phyloP scores from a whole-genome alignment of 495 filamentous ascomycete genomes.

The Darksidea phi region DNA sequence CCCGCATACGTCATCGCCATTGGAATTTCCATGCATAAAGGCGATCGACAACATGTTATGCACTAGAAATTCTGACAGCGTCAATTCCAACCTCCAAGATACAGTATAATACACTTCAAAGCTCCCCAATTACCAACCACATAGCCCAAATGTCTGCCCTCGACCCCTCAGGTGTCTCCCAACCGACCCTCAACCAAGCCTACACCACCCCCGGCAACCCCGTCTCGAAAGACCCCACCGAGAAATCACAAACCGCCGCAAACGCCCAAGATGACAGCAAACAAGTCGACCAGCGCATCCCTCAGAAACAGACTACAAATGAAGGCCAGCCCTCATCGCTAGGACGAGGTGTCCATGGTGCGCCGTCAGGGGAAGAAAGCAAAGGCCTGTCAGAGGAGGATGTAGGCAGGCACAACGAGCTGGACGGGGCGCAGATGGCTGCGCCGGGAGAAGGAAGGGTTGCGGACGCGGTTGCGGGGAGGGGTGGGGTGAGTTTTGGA shows the following conservation, averaged over 20 bases:
- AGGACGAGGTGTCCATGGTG: constrained; percentile 42
- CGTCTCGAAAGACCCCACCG: constrained; percentile 41
- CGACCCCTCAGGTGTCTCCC: constrained; percentile 33
- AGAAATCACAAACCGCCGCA: constrained; percentile 25
- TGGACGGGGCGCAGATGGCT: constrained; percentile 45
- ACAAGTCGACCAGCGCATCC: constrained; percentile 37
- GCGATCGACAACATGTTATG: neutral
- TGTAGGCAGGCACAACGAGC: constrained; percentile 42
- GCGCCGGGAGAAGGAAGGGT: constrained; percentile 43
- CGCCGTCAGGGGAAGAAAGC: constrained; percentile 40
- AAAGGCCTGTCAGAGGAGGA: constrained; percentile 38
- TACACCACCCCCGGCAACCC: constrained; percentile 45
- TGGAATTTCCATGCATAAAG: constrained; percentile 13
- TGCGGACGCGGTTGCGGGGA: constrained; percentile 38
- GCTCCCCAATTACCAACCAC: neutral
- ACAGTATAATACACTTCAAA: neutral
- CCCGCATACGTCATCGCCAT: constrained; percentile 22
- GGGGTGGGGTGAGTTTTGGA: constrained; percentile 26
- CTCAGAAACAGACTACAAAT: constrained; percentile 28
- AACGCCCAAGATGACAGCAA: constrained; percentile 25
- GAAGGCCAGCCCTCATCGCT: constrained; percentile 32
- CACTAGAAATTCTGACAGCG: neutral
- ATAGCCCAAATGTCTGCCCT: constrained; percentile 28
- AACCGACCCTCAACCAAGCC: constrained; percentile 40
- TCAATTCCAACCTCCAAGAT: neutral